Base-by-base conservation (phyloP, 1,139 yeast species). In the Blastobotrys serpentis region DNA sequence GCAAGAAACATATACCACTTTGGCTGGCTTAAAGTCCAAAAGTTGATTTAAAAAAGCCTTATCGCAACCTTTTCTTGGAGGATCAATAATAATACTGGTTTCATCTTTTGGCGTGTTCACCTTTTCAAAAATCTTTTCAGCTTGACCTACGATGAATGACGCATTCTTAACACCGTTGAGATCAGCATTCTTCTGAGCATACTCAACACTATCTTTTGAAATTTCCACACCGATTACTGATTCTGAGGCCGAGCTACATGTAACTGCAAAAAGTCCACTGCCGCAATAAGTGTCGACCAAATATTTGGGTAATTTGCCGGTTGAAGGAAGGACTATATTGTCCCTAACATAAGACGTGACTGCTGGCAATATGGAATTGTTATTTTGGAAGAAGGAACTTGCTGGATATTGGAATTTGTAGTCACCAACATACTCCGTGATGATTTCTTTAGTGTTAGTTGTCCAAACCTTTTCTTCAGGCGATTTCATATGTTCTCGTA, bases 241-340 rank as follows among this genome's bases (percentile, higher is more conserved):
- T 41, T 85, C 83, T 11, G 89, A 95, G 38, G 86, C 83, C 18
- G 77, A 70, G 19, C 95, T 83, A 60, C 96, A 85, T 5, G 96
- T 82, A 48, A 92, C 84, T 51, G 95, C 86, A 66, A 92, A 92
- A 44, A 92, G 72, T 0, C 98, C 98, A 2, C 96, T 87, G 2
- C 98, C 98, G 74, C 98, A 92, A 70, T 92, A 92, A 0, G 98
- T 96, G 67, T 92, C 98, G 22, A 92, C 96, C 48, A 92, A 72
- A 65, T 83, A 89, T 55, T 67, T 75, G 11, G 79, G 78, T 4
- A 70, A 71, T 23, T 66, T 65, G 11, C 62, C 59, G 51, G 60
- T 60, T n/a, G 59, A 48, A 2, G 78, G 71, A 37, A 81, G 74
- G 40, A 70, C 70, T 46, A 88, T 69, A 61, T 87, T 86, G 16